Base-by-base conservation (phyloP, 305 asterid species). In the Solanum chacoense region DNA sequence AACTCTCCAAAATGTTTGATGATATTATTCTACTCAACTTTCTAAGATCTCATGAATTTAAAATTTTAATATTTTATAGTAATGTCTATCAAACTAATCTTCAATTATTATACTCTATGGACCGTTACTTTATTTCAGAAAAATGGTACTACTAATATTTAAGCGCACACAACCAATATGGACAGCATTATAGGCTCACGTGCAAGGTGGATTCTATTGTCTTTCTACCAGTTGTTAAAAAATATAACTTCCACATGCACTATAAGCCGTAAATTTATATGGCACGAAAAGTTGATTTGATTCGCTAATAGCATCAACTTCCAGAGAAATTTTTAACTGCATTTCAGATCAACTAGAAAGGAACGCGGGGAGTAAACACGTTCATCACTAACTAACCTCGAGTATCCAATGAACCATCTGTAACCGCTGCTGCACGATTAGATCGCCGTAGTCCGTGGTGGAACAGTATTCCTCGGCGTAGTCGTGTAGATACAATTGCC, bases 391-490 rank as follows among this genome's bases (percentile, higher is more conserved):
- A 86, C 94, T 40, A 91, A 96, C 99, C 99, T 96, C 98, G 86
- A 96, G 91, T 89, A 97, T 97, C 99, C 98, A 96, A 91, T 96
- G 98, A 87, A 96, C 98, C 99, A 97, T 96, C 37, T 89, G 93
- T 45, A 93, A 88, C 80, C 99, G 98, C 87, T 97, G 98, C 93
- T 96, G 96, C 91, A 95, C 91, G 89, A 97, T 91, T 85, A 94
- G 94, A 40, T 94, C 94, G 26, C 99, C 98, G 69, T 88, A 92
- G 84, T 91, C 93, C 28, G 96, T 94, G 74, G 90, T 37, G 85
- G 91, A 91, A 89, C 95, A 92, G 92, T 97, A 96, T 89, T 94
- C 98, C 88, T 94, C 96, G 16, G 96, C 94, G 85, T 96, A 97
- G 92, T 95, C 98, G 73, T 89, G 96, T 91, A 96, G 88, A 92